Base-by-base conservation (phyloP, 306 rosid species). In the Castanospermum australe region DNA sequence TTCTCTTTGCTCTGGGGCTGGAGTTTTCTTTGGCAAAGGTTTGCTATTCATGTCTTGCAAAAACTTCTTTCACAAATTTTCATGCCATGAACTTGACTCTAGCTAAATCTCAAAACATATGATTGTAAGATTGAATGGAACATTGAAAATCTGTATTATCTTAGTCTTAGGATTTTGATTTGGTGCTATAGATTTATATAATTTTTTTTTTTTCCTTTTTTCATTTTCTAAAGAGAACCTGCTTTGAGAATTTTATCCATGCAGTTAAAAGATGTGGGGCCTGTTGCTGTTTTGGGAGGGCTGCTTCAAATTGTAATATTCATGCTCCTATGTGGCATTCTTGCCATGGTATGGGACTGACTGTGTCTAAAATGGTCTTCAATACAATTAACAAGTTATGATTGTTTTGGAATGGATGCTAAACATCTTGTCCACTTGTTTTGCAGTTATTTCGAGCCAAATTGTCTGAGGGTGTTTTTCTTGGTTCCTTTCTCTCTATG, bases 1-100 rank as follows among this genome's bases (percentile, higher is more conserved):
- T 96, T 74, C 96, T 96, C 79, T 96, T 96, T 89, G 99, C 99
- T 78, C 83, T 96, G 73, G 99, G 99, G 68, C 90, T 96, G 79
- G 98, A 96, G 86, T 96, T 96, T 86, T 96, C 98, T 69, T 76
- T 96, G 86, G 92, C 98, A 30, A 96, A 96, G 99, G 99, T 93
- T 81, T 77, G 77, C 63, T 54, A 45, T 75, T 30, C 54, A 15
- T 75, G 71, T 50, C 71, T 84, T 82, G 59, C 68, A 69, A 69
- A 20, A 45, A 59, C 65, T 50, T 56, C 39, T 63, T 75, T 81
- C 33, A 66, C 35, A 52, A 21, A 57, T 38, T 77, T 33, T 28
- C 25, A 12, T 76, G 32, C 41, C 44, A 48, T 14, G 69, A 25
- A 21, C 62, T 41, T 20, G 22, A 50, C 13, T 4, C 62, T 17